Conservation (phyloP, 768 basidiomycete species). For the Udeniomyces megalosporus region DNA sequence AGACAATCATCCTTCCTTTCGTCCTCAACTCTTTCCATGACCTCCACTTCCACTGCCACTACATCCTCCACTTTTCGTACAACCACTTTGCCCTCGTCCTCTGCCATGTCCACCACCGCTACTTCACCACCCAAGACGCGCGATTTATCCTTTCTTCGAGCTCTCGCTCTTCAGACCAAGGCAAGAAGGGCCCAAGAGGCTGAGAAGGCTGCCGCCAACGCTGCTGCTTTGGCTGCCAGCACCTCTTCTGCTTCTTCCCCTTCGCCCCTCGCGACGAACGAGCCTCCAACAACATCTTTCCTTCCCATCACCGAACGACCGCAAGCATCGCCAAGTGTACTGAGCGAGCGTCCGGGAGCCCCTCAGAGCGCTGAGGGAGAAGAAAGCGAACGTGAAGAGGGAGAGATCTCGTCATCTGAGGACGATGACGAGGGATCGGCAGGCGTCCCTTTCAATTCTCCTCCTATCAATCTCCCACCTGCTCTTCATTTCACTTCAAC, state of each 20-base stretch:
- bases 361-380: neutral
- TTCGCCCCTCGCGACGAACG: neutral
- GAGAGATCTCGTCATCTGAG: slow-evolving; percentile 6
- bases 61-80: neutral
- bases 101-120: neutral
- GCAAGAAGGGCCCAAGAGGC: neutral
- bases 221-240: neutral
- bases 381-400: neutral
- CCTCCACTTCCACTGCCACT: neutral
- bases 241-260: neutral
- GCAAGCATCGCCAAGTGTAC: no score
- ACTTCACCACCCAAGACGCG: neutral
- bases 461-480: neutral
- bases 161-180: slow-evolving; percentile 5
- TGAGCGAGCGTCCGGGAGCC: no score
- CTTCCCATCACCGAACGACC: neutral
- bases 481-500: no score
- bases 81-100: neutral
- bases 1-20: no score
- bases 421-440: neutral
- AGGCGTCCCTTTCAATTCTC: neutral
- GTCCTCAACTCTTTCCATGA: no score
- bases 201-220: neutral
- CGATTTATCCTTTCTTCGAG: neutral
- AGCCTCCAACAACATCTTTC: neutral